phyloP scores from a whole-genome alignment of 129 eudicot genomes.

The Tagetes patula region DNA sequence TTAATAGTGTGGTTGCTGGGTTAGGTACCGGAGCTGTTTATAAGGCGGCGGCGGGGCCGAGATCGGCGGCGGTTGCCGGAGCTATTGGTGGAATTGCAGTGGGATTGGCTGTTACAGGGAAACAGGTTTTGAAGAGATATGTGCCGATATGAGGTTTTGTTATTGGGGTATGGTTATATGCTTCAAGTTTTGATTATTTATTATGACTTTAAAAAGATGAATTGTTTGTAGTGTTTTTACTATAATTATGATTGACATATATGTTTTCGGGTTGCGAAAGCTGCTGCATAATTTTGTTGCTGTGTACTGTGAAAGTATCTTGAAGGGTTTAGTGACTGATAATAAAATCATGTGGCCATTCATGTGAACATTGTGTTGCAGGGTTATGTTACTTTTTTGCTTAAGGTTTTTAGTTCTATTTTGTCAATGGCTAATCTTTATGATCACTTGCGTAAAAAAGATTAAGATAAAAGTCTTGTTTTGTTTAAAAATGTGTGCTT shows the following conservation, averaged over 20 bases:
- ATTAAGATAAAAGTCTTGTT: not conserved
- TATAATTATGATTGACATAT: constrained; percentile 26
- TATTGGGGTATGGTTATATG: not conserved
- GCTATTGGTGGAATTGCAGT: constrained; percentile 82
- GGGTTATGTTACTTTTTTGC: not conserved
- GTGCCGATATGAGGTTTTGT: constrained; percentile 56
- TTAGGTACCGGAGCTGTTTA: constrained; percentile 79
- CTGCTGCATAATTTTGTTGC: constrained; percentile 24
- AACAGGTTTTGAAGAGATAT: constrained; percentile 78
- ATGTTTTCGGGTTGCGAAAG: constrained; percentile 21
- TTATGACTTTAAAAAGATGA: constrained; percentile 30
- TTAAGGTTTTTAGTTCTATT: not conserved
- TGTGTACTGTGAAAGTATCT: constrained; percentile 19
- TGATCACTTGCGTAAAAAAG: not conserved
- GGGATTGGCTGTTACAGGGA: constrained; percentile 69
- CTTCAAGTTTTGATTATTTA: constrained; percentile 41
- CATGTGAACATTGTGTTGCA: not conserved
- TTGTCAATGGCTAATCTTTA: not conserved
- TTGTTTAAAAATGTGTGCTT: not conserved
- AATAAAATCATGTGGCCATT: not conserved
- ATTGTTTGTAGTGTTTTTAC: constrained; percentile 31
- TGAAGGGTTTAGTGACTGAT: constrained; percentile 12
- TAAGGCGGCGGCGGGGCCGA: constrained; percentile 80
- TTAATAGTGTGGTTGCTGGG: constrained; percentile 88
- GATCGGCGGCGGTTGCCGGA: constrained; percentile 97